Percentiles rank a stretch among this genome's conserved stretches.
Evolutionary conservation across 176 grass and related monocot genomes (phyloP).

Genomic region (Oryza rufipogon): DNA sequence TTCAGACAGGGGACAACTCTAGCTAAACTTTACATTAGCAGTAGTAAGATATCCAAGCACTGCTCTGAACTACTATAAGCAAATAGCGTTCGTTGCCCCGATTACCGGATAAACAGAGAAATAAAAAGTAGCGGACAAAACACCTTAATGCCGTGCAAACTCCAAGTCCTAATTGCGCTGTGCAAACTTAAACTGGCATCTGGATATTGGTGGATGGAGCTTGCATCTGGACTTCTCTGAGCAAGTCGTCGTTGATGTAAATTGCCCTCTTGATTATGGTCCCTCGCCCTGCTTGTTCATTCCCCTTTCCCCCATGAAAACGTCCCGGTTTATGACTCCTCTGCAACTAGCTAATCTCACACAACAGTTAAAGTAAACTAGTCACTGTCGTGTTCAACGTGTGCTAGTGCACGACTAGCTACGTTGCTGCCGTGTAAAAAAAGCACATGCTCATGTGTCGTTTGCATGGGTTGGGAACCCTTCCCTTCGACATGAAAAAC

Average conservation of each 20-base stretch:
- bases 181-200: slow-evolving; percentile 21
- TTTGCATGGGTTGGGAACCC: too few relatives aligned
- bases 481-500: too few relatives aligned
- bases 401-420: neutral
- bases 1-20: neutral
- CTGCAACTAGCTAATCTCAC: neutral
- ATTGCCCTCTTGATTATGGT: slow-evolving; percentile 9
- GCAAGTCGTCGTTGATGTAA: neutral
- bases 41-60: neutral
- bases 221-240: slow-evolving; percentile 28
- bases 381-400: neutral
- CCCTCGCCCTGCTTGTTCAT: neutral
- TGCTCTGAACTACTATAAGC: neutral
- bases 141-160: slow-evolving; percentile 15
- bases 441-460: neutral
- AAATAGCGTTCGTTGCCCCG: neutral
- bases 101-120: neutral
- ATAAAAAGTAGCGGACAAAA: neutral
- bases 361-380: neutral
- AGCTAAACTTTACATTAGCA: neutral
- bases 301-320: slow-evolving; percentile 23
- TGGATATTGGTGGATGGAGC: slow-evolving; percentile 12
- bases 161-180: neutral
- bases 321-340: neutral
- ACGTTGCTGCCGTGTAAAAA: neutral